These are phyloP conservation scores for Plantago elongata DNA, from an alignment of 257 asterid genomes.

Conservation along the genomic window DNA sequence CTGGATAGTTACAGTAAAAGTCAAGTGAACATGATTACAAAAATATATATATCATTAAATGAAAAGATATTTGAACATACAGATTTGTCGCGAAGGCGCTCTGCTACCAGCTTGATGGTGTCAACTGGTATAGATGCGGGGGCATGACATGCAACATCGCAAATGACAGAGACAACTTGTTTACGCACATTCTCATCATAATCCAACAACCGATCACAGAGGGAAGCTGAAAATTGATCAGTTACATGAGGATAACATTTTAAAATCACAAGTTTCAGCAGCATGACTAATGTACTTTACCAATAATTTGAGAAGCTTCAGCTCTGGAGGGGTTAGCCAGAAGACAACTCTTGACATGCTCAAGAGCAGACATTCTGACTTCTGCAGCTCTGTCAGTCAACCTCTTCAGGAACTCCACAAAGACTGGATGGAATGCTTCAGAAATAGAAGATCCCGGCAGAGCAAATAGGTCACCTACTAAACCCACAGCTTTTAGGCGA, in stretches of 20 bases:
- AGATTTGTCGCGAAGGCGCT: constrained; percentile 95
- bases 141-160: constrained; percentile 75
- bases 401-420: constrained; percentile 80
- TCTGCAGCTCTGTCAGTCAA: constrained; percentile 79
- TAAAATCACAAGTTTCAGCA: constrained; percentile 14
- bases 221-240: constrained; percentile 60
- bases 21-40: constrained; percentile 17
- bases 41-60: constrained; percentile 10
- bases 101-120: constrained; percentile 77
- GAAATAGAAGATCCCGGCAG: constrained; percentile 60
- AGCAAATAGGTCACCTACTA: constrained; percentile 88
- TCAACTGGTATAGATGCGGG: constrained; percentile 61
- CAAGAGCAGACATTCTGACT: constrained; percentile 86
- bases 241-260: constrained; percentile 26
- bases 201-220: constrained; percentile 79
- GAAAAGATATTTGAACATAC: constrained; percentile 42
- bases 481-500: constrained; percentile 77
- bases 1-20: constrained; percentile 43
- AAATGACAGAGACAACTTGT: constrained; percentile 78
- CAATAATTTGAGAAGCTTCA: constrained; percentile 75
- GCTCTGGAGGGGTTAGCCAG: constrained; percentile 64
- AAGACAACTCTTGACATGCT: constrained; percentile 66
- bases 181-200: constrained; percentile 89
- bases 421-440: constrained; percentile 70
- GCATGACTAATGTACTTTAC: constrained; percentile 42